These are phyloP conservation scores for Aspergillus brunneoviolaceus DNA, from an alignment of 2,329 filamentous ascomycete species.

Conservation along the genomic window DNA sequence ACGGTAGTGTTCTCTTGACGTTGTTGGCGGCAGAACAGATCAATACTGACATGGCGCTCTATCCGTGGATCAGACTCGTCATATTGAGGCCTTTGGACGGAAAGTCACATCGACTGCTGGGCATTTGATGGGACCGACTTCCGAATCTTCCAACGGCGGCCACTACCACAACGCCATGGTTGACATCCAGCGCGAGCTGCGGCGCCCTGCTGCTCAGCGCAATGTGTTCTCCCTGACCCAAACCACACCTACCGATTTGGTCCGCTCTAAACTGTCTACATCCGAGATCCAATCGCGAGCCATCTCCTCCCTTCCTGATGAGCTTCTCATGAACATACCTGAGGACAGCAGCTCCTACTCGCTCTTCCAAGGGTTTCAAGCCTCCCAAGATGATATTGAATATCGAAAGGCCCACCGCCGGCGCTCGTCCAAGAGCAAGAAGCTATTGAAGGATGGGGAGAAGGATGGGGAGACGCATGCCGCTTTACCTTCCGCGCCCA, in stretches of 20 bases:
- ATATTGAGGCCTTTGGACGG: conserved; percentile 86
- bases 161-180: conserved; percentile 86
- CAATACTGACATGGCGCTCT: neutral
- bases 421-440: conserved; percentile 71
- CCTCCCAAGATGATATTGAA: conserved; percentile 64
- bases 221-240: conserved; percentile 88
- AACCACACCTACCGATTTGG: conserved; percentile 88
- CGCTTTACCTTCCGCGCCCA: conserved; percentile 61
- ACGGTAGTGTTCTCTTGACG: conserved; percentile 37
- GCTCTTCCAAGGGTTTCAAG: conserved; percentile 94
- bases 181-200: conserved; percentile 85
- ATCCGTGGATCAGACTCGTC: conserved; percentile 63
- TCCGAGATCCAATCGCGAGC: conserved; percentile 93
- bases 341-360: conserved; percentile 84
- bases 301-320: conserved; percentile 82
- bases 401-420: conserved; percentile 68
- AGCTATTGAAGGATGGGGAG: conserved; percentile 64
- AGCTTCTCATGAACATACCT: conserved; percentile 84
- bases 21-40: neutral
- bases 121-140: conserved; percentile 74
- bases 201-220: conserved; percentile 78
- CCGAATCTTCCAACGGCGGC: conserved; percentile 52
- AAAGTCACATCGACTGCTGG: conserved; percentile 93
- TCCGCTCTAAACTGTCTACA: conserved; percentile 86
- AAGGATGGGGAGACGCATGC: conserved; percentile 59